Conservation (phyloP, 306 rosid species). For the Nissolia schottii region DNA sequence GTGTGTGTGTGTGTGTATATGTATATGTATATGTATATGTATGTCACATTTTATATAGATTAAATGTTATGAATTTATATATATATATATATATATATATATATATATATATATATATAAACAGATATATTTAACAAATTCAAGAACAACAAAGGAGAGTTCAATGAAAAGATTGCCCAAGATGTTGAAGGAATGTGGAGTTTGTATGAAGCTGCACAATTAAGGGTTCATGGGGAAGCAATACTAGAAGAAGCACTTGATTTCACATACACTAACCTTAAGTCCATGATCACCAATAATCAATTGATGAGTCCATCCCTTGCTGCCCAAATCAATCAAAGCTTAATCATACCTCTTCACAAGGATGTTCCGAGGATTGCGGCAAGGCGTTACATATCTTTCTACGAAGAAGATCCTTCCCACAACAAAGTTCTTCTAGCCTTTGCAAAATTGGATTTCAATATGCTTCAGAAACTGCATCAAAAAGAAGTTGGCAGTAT, state of each 20-base stretch:
- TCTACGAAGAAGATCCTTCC: constrained; percentile 35
- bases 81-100: too few species aligned
- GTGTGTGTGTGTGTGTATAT: too few species aligned
- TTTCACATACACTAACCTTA: constrained; percentile 12
- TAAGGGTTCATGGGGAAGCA: constrained; percentile 32
- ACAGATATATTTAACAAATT: constrained; percentile 40
- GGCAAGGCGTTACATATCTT: constrained; percentile 26
- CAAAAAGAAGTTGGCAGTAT: constrained; percentile 13
- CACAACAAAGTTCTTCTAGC: constrained; percentile 16
- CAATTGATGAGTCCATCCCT: constrained; percentile 13
- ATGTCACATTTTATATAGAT: too few species aligned
- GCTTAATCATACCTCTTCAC: constrained; percentile 26
- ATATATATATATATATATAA: too few species aligned
- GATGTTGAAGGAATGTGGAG: constrained; percentile 36
- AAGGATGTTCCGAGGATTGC: constrained; percentile 31
- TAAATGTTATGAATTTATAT: background rate
- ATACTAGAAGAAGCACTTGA: constrained; percentile 38
- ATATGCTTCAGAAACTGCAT: constrained; percentile 30
- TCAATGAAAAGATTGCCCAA: constrained; percentile 8
- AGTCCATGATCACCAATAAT: background rate
- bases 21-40: too few species aligned
- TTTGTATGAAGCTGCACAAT: constrained; percentile 47
- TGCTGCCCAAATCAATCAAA: background rate
- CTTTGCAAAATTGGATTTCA: constrained; percentile 49
- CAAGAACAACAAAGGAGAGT: constrained; percentile 24